Evolutionary conservation across 2,329 filamentous ascomycete species (phyloP).

Genomic region (Ophiostoma quercus): DNA sequence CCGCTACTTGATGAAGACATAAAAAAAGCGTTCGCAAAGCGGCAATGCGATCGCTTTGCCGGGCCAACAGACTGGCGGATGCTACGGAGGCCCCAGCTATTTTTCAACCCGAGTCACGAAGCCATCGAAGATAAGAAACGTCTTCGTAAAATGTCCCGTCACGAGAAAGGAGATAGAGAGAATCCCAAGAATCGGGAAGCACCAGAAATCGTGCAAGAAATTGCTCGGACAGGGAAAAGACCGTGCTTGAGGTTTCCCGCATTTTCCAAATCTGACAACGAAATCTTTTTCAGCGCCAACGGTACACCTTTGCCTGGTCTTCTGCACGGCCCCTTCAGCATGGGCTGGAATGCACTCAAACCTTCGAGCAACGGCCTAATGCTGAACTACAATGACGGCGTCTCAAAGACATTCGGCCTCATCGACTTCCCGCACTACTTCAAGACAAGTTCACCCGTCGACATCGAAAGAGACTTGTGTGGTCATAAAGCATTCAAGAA

Average conservation of each 20-base stretch:
- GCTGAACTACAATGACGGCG: not conserved
- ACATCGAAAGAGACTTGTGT: not conserved
- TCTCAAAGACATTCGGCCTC: slow-evolving; percentile 1
- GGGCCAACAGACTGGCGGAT: too few species aligned
- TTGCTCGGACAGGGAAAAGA: not conserved
- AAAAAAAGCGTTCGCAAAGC: too few species aligned
- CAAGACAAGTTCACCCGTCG: not conserved
- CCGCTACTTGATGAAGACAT: too few species aligned
- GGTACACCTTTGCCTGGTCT: not conserved
- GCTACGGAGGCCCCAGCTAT: too few species aligned
- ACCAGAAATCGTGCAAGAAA: too few species aligned
- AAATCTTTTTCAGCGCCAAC: not conserved
- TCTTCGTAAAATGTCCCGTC: too few species aligned
- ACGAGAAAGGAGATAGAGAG: too few species aligned
- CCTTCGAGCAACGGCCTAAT: too few species aligned
- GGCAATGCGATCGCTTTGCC: too few species aligned
- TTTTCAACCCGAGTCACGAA: too few species aligned
- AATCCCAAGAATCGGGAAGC: too few species aligned
- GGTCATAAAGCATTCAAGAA: not conserved
- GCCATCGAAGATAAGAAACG: too few species aligned
- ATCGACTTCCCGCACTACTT: not conserved
- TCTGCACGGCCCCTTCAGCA: not conserved
- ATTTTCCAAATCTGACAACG: not conserved
- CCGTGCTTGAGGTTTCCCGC: not conserved
- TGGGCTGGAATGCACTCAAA: not conserved